Conservation (phyloP, 371 early-diverging fungal species). For the Saksenaea vasiformis region DNA sequence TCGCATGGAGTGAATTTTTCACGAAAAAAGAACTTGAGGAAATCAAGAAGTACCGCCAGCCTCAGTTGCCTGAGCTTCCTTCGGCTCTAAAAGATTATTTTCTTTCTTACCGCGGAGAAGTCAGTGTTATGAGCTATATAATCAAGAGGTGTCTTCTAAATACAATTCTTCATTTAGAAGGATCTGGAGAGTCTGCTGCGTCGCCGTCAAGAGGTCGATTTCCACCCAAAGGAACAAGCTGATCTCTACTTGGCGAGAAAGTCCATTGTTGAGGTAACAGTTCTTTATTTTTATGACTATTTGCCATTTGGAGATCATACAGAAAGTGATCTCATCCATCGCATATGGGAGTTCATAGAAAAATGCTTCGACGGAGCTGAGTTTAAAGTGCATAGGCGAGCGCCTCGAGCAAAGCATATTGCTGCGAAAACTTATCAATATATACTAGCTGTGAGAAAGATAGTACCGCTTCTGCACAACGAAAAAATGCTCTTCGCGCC, state of each 20-base stretch:
- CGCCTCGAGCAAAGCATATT: neutral
- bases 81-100: neutral
- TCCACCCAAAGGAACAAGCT: neutral
- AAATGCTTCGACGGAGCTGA: slow-evolving; percentile 1
- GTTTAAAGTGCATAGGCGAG: neutral
- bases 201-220: neutral
- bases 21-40: neutral
- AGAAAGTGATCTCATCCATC: slow-evolving; percentile 6
- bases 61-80: neutral
- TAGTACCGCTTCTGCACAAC: neutral
- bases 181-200: neutral
- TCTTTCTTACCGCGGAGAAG: neutral
- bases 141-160: no score
- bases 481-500: neutral
- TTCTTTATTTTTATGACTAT: neutral
- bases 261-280: neutral
- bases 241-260: neutral
- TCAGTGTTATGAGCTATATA: neutral
- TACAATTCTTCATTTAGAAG: no score
- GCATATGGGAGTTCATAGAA: slow-evolving; percentile 5
- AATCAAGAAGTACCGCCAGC: neutral
- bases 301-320: neutral
- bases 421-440: neutral
- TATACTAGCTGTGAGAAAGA: slow-evolving; percentile 4
- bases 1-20: slow-evolving; percentile 5